Evolutionary conservation across 2,329 filamentous ascomycete genomes (phyloP), one percentile per base, ranked within the genome.

Genomic region (Claviceps africana): DNA sequence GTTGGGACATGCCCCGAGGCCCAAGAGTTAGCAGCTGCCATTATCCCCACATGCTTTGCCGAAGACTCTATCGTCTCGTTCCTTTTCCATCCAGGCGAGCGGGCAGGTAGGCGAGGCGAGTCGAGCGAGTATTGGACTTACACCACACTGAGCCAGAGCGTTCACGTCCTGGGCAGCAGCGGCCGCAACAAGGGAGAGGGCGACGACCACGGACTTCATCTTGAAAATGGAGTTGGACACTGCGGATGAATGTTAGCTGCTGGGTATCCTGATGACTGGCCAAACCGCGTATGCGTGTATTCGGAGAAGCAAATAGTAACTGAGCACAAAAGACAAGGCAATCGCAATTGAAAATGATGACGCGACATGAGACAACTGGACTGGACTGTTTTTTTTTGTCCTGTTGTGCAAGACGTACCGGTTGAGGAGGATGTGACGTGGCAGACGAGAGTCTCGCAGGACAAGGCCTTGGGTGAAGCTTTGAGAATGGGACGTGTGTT

Each of bases 171-270:
- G 73, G 42, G 70, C 72, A 19, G 64, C 64, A 55, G 61, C 68
- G 42, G 69, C 60, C 47, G 69, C 65, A 56, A 67, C 68, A 52
- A 73, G 60, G 57, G 69, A 61, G 60, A 72, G 58, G 55, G 72
- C 60, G 58, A 76, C 59, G 58, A 72, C 56, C 53, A 67, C 61
- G 52, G 68, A 66, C 73, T 77, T 79, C 76, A 78, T 79, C 58
- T 70, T 76, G 69, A 11, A 15, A 30, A 30, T 11, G 42, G 25
- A 31, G 48, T 3, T 8, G 19, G 39, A 33, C 19, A 39, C 37
- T 48, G 17, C 10, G 25, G 33, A 30, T 1, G 19, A 1, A 47
- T 8, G 17, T 51, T 47, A 51, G 50, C 44, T n/a, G n/a, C n/a
- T n/a, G n/a, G n/a, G n/a, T n/a, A n/a, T n/a, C n/a, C n/a, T n/a